Percentiles rank a stretch among this genome's conserved stretches.
phyloP scores from a whole-genome alignment of 257 asterid species.

The Fraxinus pennsylvanica region DNA sequence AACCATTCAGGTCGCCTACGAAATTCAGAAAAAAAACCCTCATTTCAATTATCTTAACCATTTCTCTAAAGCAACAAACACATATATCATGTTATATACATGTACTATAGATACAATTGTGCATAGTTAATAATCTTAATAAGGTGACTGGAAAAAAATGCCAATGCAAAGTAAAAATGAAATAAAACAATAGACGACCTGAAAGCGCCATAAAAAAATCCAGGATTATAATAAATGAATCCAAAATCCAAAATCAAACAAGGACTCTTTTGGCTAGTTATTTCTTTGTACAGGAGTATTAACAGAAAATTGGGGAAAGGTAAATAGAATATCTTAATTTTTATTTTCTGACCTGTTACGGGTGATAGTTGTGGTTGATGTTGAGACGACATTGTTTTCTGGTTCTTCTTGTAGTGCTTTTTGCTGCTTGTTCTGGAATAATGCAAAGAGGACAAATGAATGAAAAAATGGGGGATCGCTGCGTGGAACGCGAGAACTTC shows the following conservation, averaged over 20 bases:
- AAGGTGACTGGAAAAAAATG: neutral
- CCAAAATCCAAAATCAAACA: neutral
- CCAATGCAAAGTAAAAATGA: neutral
- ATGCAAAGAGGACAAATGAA: no score
- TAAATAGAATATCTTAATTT: neutral
- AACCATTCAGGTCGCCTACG: slow-evolving; percentile 38
- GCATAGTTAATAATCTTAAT: neutral
- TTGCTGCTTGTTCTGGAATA: slow-evolving; percentile 3
- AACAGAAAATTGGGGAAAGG: neutral
- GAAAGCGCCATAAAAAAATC: neutral
- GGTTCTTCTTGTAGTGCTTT: slow-evolving; percentile 23
- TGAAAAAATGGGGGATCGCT: no score
- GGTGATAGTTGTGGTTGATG: slow-evolving; percentile 20
- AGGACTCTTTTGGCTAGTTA: neutral
- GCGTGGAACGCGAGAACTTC: no score
- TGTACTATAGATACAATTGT: neutral
- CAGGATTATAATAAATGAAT: neutral
- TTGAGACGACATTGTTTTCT: slow-evolving; percentile 40
- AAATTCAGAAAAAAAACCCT: neutral
- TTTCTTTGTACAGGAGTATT: neutral
- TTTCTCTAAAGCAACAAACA: neutral
- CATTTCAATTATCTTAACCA: no score
- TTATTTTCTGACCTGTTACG: slow-evolving; percentile 29
- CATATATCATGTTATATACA: neutral
- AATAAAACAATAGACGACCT: neutral